Base-by-base conservation (phyloP, 345 rosid species). In the Conringia planisiliqua region DNA sequence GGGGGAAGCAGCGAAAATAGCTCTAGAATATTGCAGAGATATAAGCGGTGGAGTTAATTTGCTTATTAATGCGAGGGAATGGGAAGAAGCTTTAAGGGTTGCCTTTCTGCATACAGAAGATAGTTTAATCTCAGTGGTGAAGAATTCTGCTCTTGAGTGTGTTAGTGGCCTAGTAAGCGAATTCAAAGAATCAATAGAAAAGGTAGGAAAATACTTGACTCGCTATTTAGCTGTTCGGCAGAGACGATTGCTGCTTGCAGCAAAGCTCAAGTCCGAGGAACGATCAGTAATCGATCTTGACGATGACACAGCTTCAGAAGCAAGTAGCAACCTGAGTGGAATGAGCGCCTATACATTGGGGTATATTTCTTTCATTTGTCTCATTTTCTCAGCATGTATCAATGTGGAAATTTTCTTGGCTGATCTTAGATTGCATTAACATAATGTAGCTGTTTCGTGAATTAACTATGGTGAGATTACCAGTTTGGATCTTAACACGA, bases 221-320 rank as follows among this genome's bases (percentile, higher is more conserved):
- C 91, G 98, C 58, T 92, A 92, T 85, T 78, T 92, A 75, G 99
- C 97, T 86, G 97, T 95, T 77, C 82, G 99, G 67, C 99, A 95
- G 77, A 83, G 97, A 83, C 86, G 97, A 70, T 81, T 95, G 75
- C 86, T 90, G 51, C 97, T 95, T 66, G 96, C 90, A 60, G 99
- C 94, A 43, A 92, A 92, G 85, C 91, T 95, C 62, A 88, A 78
- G 81, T 75, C 90, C 3, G 96, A 90, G 79, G 97, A 89, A 47
- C 87, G 78, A 11, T 80, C 88, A 26, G 70, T 88, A 52, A 82
- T 78, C 51, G 92, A 89, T 82, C 84, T 89, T 42, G 98, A 92
- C 39, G 91, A 90, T 67, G 99, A 95, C 76, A 85, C 89, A 46
- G 91, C 90, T 85, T 95, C 99, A 40, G 99, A 92, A 84, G 79